Base-by-base conservation (phyloP, 805 yeast species). In the Wickerhamiella sergipiensis region DNA sequence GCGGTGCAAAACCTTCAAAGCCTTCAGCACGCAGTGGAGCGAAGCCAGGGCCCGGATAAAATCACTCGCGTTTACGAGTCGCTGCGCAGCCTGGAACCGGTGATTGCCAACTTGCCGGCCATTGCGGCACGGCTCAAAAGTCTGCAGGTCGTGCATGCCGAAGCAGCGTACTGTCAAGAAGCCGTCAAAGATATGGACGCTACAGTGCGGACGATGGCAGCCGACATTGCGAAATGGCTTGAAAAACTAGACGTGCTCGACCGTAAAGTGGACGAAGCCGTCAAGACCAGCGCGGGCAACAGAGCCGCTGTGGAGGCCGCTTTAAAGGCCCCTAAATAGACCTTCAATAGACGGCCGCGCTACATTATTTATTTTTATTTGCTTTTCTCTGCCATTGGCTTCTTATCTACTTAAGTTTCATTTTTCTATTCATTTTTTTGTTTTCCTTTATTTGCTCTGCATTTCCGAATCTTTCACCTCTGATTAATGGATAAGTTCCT, bases 401-500 rank as follows among this genome's bases (percentile, higher is more conserved):
- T n/a, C n/a, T n/a, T n/a, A n/a, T n/a, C n/a, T n/a, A n/a, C n/a
- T n/a, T n/a, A n/a, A n/a, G n/a, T 31, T 31, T 13, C 10, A 8
- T 24, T 24, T 5, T 24, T 24, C 8, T 24, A 6, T 5, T 36
- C 5, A 8, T 6, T 4, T n/a, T 36, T n/a, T 36, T 36, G 19
- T 36, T n/a, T 15, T n/a, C 2, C 2, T 36, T n/a, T 36, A 5
- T 17, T 9, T 36, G 18, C 3, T n/a, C 2, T 36, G 8, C 9
- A 15, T n/a, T 17, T 15, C 13, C 5, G 2, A 10, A 36, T 6
- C 19, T 8, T 36, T 36, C 7, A 4, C 7, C 15, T 36, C 40
- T 36, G 40, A 29, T 29, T 29, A 29, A 52, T 54, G 57, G 55
- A 52, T 3, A 42, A 24, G 29, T 43, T 53, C 29, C 43, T 54